Evolutionary conservation across 495 filamentous ascomycete species (phyloP), one percentile per base, ranked within the genome.

Genomic region (Aspergillus conjunctus): DNA sequence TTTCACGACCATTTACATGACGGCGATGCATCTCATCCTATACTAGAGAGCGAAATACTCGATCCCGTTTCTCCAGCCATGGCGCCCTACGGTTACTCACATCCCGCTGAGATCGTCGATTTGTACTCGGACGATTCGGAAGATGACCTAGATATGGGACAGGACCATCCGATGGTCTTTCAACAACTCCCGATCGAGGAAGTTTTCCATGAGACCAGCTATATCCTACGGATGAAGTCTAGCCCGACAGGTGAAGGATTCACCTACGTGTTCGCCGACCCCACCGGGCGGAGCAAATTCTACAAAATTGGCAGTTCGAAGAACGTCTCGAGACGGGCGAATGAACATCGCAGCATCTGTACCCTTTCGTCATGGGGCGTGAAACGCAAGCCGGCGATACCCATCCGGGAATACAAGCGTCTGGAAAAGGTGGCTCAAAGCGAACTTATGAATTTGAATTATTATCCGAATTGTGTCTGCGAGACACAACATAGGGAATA

Each of bases 271-370:
- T 60, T 60, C 43, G 58, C 58, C 12, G 58, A 60, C 20, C 51
- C 50, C 32, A 60, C 51, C 43, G 58, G 58, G 10, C 58, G 51
- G 14, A 60, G 52, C n/a, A 60, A 32, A 44, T 60, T 60, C 31
- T 60, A 60, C 41, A 60, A 54, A 32, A 60, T 60, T 8, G 56
- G 44, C 44, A 54, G 60, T 17, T 43, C 48, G 43, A 89, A 91
- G 62, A 60, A 60, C 31, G 58, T 60, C n/a, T 60, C 58, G 6
- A 58, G 26, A 20, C 58, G 62, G n/a, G 41, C 15, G 15, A 54
- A 53, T 30, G 46, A 61, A 11, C 62, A 60, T 20, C 58, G 43
- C 15, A 61, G 33, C 14, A 54, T 51, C 46, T 64, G 62, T 18
- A 53, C 52, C 7, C 37, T 62, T 20, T 46, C 45, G 4, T 18